Percentiles rank a stretch among this genome's conserved stretches.
These are phyloP conservation scores for Diutina sp. DNA, from an alignment of 1,139 yeast species.

Conservation along the genomic window DNA sequence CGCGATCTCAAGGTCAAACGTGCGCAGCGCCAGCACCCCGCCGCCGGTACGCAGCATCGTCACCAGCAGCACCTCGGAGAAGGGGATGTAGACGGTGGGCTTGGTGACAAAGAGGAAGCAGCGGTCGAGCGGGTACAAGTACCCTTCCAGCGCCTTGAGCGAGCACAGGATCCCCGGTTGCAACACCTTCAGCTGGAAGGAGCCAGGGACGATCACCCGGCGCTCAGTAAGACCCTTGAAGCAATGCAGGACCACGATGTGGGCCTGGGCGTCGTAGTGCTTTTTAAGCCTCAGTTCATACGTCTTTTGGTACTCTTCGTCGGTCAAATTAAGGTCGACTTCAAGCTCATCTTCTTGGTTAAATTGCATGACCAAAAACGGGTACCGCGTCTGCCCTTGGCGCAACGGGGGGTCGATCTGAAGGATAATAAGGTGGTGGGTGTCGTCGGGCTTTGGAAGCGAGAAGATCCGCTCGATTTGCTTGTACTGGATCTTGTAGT, in stretches of 20 bases:
- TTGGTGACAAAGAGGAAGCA: slow-evolving; percentile 86
- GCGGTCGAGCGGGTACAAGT: slow-evolving; percentile 80
- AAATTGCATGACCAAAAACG: slow-evolving; percentile 83
- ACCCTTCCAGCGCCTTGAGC: slow-evolving; percentile 90
- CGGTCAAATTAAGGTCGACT: slow-evolving; percentile 76
- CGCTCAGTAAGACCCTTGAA: slow-evolving; percentile 85
- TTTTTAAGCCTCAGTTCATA: slow-evolving; percentile 70
- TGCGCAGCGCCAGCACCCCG: slow-evolving; percentile 65
- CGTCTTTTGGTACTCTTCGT: slow-evolving; percentile 64
- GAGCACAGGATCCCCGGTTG: slow-evolving; percentile 89
- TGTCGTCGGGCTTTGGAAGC: slow-evolving; percentile 87
- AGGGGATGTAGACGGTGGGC: slow-evolving; percentile 88
- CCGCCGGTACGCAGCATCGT: slow-evolving; percentile 81
- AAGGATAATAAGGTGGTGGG: slow-evolving; percentile 74
- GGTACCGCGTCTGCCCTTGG: slow-evolving; percentile 93
- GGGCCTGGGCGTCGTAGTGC: slow-evolving; percentile 72
- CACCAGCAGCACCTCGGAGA: slow-evolving; percentile 61
- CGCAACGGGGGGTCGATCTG: slow-evolving; percentile 89
- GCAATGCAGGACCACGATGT: slow-evolving; percentile 78
- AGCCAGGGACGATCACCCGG: slow-evolving; percentile 78
- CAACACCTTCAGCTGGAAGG: slow-evolving; percentile 55
- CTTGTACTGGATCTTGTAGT: slow-evolving; percentile 84
- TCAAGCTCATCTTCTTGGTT: slow-evolving; percentile 84
- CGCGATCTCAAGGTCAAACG: slow-evolving; percentile 81
- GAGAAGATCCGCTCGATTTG: slow-evolving; percentile 86